Conservation (phyloP, 1,139 yeast genomes). For the Candida sp. region DNA sequence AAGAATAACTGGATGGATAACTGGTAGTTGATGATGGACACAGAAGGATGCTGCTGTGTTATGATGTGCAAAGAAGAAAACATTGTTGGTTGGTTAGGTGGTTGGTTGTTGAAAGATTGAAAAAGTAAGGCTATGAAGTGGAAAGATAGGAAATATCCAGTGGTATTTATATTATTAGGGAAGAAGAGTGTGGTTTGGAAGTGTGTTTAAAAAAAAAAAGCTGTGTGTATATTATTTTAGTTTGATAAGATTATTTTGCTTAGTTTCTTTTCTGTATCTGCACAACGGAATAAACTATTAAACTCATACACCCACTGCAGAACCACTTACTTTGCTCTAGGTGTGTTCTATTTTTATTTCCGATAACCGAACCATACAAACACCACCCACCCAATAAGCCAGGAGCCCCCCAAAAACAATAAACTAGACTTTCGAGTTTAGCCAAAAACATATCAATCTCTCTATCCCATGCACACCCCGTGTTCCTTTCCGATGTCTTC, state of each 20-base stretch:
- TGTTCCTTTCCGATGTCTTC: not conserved
- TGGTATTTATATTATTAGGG: too few relatives aligned
- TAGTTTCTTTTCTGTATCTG: not conserved
- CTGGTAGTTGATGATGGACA: not conserved
- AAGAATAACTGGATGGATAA: constrained; percentile 1
- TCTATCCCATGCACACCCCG: not conserved
- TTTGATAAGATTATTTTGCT: not conserved
- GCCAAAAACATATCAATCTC: not conserved
- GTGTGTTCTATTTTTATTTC: not conserved
- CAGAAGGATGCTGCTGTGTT: not conserved
- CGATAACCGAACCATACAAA: not conserved
- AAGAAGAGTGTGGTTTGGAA: too few relatives aligned
- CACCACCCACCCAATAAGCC: not conserved
- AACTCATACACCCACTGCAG: not conserved
- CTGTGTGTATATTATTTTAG: not conserved
- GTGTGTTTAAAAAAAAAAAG: not conserved
- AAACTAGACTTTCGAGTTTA: not conserved
- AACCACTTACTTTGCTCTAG: not conserved
- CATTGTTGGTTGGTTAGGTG: not conserved
- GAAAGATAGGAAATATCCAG: not conserved
- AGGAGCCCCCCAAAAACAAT: not conserved
- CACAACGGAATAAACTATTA: not conserved
- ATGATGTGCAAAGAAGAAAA: constrained; percentile 1
- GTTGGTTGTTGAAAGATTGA: not conserved
- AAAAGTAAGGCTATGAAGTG: not conserved